phyloP scores from a whole-genome alignment of 192 early-diverging fungal species.

The Coemansia sp. region DNA sequence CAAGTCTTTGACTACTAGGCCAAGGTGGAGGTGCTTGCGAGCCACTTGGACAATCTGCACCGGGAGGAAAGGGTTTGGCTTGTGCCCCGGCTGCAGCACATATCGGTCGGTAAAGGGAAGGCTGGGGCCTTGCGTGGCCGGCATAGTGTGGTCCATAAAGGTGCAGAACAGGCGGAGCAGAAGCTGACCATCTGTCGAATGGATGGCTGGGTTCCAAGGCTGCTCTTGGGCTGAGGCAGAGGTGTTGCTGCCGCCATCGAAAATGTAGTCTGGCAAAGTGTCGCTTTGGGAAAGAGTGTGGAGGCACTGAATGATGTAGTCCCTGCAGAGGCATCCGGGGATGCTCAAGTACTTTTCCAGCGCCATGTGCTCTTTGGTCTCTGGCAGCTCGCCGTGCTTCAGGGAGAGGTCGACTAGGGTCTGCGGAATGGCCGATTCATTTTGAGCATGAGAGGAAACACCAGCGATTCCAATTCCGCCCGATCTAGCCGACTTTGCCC shows the following conservation, averaged over 20 bases:
- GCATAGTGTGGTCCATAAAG: constrained; percentile 60
- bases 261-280: constrained; percentile 41
- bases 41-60: constrained; percentile 59
- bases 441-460: neutral
- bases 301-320: constrained; percentile 44
- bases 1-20: constrained; percentile 53
- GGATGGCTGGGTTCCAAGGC: constrained; percentile 27
- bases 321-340: constrained; percentile 35
- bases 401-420: constrained; percentile 36
- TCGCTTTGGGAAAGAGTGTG: constrained; percentile 41
- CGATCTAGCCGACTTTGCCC: constrained; percentile 12
- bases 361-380: constrained; percentile 50
- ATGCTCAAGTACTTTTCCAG: constrained; percentile 51
- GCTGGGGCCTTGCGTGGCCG: constrained; percentile 43
- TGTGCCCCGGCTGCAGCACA: constrained; percentile 52
- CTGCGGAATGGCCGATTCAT: constrained; percentile 23
- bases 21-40: constrained; percentile 54
- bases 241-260: constrained; percentile 30
- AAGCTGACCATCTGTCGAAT: constrained; percentile 59
- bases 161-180: constrained; percentile 62
- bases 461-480: constrained; percentile 14
- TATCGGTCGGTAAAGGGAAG: constrained; percentile 59
- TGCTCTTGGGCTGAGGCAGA: constrained; percentile 4
- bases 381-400: constrained; percentile 33
- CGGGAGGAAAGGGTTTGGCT: constrained; percentile 49